Percentiles rank a stretch among this genome's conserved stretches.
Conservation (phyloP, 2,329 filamentous ascomycete species). For the Rugonectria rugulosa region DNA sequence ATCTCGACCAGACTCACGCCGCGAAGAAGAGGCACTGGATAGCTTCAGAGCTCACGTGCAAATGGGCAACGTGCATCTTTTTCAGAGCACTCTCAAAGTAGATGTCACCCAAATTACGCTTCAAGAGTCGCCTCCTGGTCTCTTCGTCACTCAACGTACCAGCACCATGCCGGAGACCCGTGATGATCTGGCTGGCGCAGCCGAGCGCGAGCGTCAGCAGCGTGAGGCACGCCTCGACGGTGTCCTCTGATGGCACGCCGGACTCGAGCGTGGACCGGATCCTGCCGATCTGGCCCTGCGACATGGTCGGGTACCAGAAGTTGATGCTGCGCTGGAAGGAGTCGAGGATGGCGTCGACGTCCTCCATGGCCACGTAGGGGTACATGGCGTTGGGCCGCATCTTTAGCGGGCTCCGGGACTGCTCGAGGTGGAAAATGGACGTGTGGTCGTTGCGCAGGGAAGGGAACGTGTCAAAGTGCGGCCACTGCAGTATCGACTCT, state of each 20-base stretch:
- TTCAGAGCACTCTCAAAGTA: slow-evolving; percentile 57
- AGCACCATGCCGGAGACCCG: slow-evolving; percentile 35
- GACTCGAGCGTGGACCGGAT: slow-evolving; percentile 43
- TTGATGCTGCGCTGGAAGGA: slow-evolving; percentile 57
- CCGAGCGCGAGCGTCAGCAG: slow-evolving; percentile 57
- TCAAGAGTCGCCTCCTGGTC: slow-evolving; percentile 40
- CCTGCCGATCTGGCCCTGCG: slow-evolving; percentile 46
- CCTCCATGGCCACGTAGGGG: slow-evolving; percentile 51
- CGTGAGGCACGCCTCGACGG: slow-evolving; percentile 50
- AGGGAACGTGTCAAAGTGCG: slow-evolving; percentile 55
- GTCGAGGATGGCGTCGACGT: slow-evolving; percentile 50
- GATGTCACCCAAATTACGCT: slow-evolving; percentile 48
- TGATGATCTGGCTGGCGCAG: slow-evolving; percentile 52
- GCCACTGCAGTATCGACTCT: slow-evolving; percentile 60
- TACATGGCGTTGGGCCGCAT: slow-evolving; percentile 46
- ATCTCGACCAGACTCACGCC: slow-evolving; percentile 46
- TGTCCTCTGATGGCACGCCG: slow-evolving; percentile 47
- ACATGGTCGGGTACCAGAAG: slow-evolving; percentile 62
- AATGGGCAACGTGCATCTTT: slow-evolving; percentile 54
- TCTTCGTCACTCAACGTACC: slow-evolving; percentile 34
- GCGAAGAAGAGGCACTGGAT: slow-evolving; percentile 60
- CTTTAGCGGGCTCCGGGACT: slow-evolving; percentile 46
- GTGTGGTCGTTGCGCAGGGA: slow-evolving; percentile 51
- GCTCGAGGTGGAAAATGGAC: slow-evolving; percentile 58
- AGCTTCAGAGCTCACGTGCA: slow-evolving; percentile 54